Evolutionary conservation across 2,329 filamentous ascomycete species (phyloP).

Genomic region (Epichloe baconii): DNA sequence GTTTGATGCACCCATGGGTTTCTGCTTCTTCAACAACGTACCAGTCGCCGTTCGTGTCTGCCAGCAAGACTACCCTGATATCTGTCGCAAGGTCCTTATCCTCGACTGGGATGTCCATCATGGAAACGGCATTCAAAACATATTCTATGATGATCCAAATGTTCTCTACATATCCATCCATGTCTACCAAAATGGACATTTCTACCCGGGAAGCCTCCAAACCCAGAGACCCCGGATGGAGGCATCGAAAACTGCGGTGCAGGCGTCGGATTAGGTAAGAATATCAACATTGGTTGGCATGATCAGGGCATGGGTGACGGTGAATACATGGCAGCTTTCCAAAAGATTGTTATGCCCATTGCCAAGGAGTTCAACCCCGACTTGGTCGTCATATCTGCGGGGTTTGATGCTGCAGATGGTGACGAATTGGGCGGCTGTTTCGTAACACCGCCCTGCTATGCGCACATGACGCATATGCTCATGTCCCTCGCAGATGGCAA

Average conservation of each 20-base stretch:
- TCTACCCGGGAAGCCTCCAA: slow-evolving; percentile 61
- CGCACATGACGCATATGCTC: slow-evolving; percentile 98
- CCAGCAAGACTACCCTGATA: slow-evolving; percentile 64
- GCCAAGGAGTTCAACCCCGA: slow-evolving; percentile 89
- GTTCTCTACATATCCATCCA: slow-evolving; percentile 93
- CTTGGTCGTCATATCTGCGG: slow-evolving; percentile 86
- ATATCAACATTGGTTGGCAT: slow-evolving; percentile 56
- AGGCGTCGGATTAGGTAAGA: slow-evolving; percentile 42
- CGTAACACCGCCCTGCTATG: slow-evolving; percentile 82
- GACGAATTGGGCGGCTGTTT: slow-evolving; percentile 89
- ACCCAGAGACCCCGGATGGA: slow-evolving; percentile 44
- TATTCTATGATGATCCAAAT: slow-evolving; percentile 90
- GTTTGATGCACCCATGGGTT: slow-evolving; percentile 73
- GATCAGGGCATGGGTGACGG: slow-evolving; percentile 81
- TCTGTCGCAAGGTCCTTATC: slow-evolving; percentile 80
- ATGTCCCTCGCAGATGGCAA: slow-evolving; percentile 89
- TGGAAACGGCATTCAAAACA: slow-evolving; percentile 90
- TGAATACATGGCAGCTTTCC: slow-evolving; percentile 93
- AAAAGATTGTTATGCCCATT: slow-evolving; percentile 92
- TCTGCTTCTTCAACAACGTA: slow-evolving; percentile 97
- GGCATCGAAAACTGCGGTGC: slow-evolving; percentile 46
- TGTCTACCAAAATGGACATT: slow-evolving; percentile 69
- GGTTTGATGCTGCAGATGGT: slow-evolving; percentile 89
- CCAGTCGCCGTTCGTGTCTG: slow-evolving; percentile 84
- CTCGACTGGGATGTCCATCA: slow-evolving; percentile 80